Conservation (phyloP, 306 rosid genomes). For the Cucumis cinereus region DNA sequence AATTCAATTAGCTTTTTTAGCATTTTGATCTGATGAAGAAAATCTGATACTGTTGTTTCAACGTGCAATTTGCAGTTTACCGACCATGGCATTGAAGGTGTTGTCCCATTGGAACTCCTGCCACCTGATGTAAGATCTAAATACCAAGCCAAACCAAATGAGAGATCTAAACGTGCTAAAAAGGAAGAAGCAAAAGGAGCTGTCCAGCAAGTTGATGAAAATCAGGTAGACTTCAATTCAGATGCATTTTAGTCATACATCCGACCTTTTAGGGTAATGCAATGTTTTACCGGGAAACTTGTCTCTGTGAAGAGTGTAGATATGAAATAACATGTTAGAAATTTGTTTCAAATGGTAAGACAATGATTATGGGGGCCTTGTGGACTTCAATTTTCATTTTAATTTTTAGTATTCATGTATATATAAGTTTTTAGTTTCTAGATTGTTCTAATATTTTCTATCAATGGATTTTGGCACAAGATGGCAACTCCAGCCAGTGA, state of each 20-base stretch:
- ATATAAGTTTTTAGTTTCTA: neutral
- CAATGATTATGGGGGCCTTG: neutral
- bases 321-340: neutral
- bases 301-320: neutral
- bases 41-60: neutral
- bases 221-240: slow-evolving; percentile 39
- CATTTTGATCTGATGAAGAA: slow-evolving; percentile 6
- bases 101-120: slow-evolving; percentile 84
- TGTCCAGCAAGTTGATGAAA: slow-evolving; percentile 59
- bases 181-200: slow-evolving; percentile 69
- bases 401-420: neutral
- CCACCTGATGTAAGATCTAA: slow-evolving; percentile 70
- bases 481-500: slow-evolving; percentile 50
- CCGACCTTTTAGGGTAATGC: neutral
- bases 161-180: slow-evolving; percentile 68
- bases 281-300: neutral
- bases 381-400: slow-evolving; percentile 8
- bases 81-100: slow-evolving; percentile 84
- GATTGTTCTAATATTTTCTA: neutral
- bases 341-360: neutral
- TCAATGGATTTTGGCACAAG: slow-evolving; percentile 17
- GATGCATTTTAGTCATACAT: neutral
- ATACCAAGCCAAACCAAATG: slow-evolving; percentile 74
- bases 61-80: slow-evolving; percentile 55
- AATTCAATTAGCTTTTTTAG: neutral